Percentiles rank a stretch among this genome's conserved stretches.
Conservation (phyloP, 768 basidiomycete genomes). For the Podaxis pistillaris region DNA sequence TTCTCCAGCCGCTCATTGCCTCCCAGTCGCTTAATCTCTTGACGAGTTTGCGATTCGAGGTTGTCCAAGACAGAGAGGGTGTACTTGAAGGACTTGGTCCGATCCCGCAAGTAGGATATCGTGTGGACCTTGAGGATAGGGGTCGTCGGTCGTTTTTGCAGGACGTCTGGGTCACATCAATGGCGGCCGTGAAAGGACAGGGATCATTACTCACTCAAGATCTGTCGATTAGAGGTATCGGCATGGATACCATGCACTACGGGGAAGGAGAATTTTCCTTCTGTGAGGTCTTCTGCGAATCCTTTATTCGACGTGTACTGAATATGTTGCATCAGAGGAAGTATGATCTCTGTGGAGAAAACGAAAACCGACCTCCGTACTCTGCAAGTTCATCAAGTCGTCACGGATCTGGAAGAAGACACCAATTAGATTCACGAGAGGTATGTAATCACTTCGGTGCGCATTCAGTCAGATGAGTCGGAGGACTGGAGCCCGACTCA, state of each 20-base stretch:
- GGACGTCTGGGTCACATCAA: constrained; percentile 55
- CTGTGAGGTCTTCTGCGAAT: constrained; percentile 91
- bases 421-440: constrained; percentile 90
- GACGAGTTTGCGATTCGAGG: constrained; percentile 64
- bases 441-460: constrained; percentile 74
- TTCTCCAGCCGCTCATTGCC: constrained; percentile 67
- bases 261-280: constrained; percentile 98
- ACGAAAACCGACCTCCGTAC: constrained; percentile 60
- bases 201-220: constrained; percentile 66
- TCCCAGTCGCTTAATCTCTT: constrained; percentile 71
- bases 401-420: constrained; percentile 98
- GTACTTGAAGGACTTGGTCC: constrained; percentile 86
- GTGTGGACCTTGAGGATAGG: constrained; percentile 79
- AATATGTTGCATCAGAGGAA: not conserved
- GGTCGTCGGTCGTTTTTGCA: constrained; percentile 84
- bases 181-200: not conserved
- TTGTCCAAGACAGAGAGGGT: constrained; percentile 66
- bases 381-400: constrained; percentile 94
- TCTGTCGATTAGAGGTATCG: constrained; percentile 70
- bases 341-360: not conserved
- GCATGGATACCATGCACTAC: constrained; percentile 87
- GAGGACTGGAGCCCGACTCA: constrained; percentile 27
- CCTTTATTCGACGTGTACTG: constrained; percentile 86
- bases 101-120: constrained; percentile 72
- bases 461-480: not conserved